These are phyloP conservation scores for Daldinia bambusicola DNA, from an alignment of 495 filamentous ascomycete species.

Conservation along the genomic window DNA sequence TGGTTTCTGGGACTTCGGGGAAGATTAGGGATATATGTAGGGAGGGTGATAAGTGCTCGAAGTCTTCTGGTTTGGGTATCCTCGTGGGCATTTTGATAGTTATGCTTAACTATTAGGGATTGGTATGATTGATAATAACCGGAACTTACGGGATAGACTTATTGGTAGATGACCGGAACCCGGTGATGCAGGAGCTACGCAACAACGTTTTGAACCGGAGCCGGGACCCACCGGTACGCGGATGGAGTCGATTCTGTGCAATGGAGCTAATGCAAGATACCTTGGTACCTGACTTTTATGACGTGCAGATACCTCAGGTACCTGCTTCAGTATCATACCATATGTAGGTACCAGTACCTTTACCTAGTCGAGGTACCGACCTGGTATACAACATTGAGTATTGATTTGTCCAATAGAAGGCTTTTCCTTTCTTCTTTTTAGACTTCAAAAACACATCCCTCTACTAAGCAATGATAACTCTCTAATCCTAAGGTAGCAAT, in stretches of 20 bases:
- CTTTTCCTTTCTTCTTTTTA: background rate
- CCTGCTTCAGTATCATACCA: too few species aligned
- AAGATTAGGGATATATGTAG: constrained; percentile 48
- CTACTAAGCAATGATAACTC: too few species aligned
- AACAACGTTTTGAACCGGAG: constrained; percentile 5
- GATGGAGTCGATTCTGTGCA: background rate
- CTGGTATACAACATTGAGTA: too few species aligned
- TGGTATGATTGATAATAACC: background rate
- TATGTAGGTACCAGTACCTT: too few species aligned
- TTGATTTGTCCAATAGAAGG: background rate
- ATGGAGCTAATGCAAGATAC: background rate
- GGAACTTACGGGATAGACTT: background rate
- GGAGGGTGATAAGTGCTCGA: constrained; percentile 43
- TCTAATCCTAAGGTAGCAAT: too few species aligned
- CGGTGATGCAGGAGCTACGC: background rate
- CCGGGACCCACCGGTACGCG: background rate
- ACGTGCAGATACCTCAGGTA: too few species aligned
- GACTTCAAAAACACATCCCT: background rate
- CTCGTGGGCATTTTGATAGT: constrained; percentile 47
- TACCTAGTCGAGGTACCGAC: too few species aligned
- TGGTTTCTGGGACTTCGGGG: constrained; percentile 56
- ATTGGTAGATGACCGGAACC: background rate
- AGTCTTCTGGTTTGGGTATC: constrained; percentile 53
- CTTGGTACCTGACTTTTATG: constrained; percentile 4
- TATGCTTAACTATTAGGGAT: background rate